Percentiles rank a stretch among this genome's conserved stretches.
Evolutionary conservation across 257 asterid genomes (phyloP).

Genomic region (Vinca minor): DNA sequence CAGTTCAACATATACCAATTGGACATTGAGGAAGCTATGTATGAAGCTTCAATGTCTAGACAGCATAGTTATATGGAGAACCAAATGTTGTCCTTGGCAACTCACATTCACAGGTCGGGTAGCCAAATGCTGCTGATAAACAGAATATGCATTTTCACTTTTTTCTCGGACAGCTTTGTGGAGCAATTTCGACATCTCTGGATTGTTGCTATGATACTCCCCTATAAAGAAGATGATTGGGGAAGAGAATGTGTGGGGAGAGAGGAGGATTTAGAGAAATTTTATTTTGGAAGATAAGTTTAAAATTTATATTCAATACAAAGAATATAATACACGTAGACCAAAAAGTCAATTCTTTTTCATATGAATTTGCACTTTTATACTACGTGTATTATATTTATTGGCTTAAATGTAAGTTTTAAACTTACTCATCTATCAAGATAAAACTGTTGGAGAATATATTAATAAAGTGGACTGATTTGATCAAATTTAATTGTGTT

Average conservation of each 20-base stretch:
- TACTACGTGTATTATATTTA: no score
- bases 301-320: background rate
- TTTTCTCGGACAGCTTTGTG: slow-evolving; percentile 95
- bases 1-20: background rate
- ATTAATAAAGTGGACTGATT: no score
- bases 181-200: slow-evolving; percentile 98
- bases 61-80: background rate
- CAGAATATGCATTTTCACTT: slow-evolving; percentile 78
- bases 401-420: no score
- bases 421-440: no score
- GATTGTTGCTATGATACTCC: slow-evolving; percentile 96
- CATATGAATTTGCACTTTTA: no score
- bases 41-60: background rate
- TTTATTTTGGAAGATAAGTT: background rate
- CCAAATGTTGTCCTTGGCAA: slow-evolving; percentile 13
- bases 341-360: no score
- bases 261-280: no score
- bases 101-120: slow-evolving; percentile 96
- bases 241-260: no score
- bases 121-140: slow-evolving; percentile 96
- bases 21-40: background rate
- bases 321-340: no score
- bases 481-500: no score
- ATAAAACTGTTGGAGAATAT: no score
- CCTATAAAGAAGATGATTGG: slow-evolving; percentile 39